phyloP scores from a whole-genome alignment of 768 basidiomycete species.

The Auriscalpium vulgare region DNA sequence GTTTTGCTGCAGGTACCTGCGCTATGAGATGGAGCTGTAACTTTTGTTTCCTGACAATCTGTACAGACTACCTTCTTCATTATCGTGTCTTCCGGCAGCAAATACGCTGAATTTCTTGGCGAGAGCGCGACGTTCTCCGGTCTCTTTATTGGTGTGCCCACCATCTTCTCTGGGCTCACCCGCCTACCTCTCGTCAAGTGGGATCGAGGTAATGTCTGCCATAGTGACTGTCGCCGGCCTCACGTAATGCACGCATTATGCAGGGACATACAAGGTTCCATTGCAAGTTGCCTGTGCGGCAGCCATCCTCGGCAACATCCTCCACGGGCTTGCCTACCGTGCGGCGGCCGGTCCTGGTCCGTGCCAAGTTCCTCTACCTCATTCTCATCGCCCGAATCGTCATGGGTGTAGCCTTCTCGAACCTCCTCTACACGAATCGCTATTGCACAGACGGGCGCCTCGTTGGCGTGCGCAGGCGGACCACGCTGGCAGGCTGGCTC shows the following conservation, averaged over 20 bases:
- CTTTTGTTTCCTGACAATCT: background rate
- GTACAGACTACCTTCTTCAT: too few relatives aligned
- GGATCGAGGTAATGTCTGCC: conserved; percentile 40
- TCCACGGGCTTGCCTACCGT: conserved; percentile 55
- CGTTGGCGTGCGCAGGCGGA: conserved; percentile 52
- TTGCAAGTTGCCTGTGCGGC: conserved; percentile 47
- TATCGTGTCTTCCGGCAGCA: conserved; percentile 57
- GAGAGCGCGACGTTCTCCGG: conserved; percentile 68
- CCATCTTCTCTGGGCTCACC: conserved; percentile 48
- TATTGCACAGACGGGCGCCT: conserved; percentile 65
- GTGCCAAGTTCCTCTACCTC: conserved; percentile 55
- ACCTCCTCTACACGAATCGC: conserved; percentile 61
- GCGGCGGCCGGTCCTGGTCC: too few relatives aligned
- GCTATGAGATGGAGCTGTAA: background rate
- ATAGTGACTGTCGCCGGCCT: too few relatives aligned
- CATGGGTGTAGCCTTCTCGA: conserved; percentile 49
- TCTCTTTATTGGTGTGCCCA: conserved; percentile 60
- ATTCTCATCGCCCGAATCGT: conserved; percentile 65
- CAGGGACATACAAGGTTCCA: conserved; percentile 49
- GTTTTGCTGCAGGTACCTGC: conserved; percentile 36
- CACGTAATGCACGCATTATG: background rate
- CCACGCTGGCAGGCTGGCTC: too few relatives aligned
- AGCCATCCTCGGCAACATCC: conserved; percentile 46
- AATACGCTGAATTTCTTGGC: conserved; percentile 54
- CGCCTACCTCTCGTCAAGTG: conserved; percentile 47